Base-by-base conservation (phyloP, 169 alveolate genomes). In the Cryptosporidium felis region DNA sequence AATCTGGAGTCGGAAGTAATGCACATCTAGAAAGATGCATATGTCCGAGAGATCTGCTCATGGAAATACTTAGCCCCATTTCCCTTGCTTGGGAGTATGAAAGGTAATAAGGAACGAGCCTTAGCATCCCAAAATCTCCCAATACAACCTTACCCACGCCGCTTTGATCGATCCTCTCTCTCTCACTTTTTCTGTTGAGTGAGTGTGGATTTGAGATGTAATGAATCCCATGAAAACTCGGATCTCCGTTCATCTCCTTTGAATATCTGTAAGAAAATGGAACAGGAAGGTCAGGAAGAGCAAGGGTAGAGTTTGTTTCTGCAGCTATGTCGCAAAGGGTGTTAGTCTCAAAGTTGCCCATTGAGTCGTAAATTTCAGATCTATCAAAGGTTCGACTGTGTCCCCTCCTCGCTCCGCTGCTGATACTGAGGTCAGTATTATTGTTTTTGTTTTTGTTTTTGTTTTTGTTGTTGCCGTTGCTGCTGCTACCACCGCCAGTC, bases 1-100 rank as follows among this genome's bases (percentile, higher is more conserved):
- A 66, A n/a, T 66, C 82, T 9, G 82, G 82, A 14, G 47, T 66
- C 5, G 82, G 82, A 5, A 66, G 28, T 14, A 66, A 49, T 9
- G 82, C 82, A 36, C 82, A 66, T 14, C 82, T 45, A n/a, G 82
- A 66, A 30, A 66, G 63, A 36, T 66, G 63, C 82, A 66, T 66
- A 18, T 66, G 82, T 3, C 82, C 82, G 3, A 66, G 82, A 47
- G 82, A 66, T 66, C 82, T 66, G 38, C 82, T 66, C 82, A 66
- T 66, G 3, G 82, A 66, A 44, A 66, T 66, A 23, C 82, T 66
- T 38, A 66, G 34, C 3, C 82, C 82, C 56, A 66, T 16, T 8
- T 66, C 82, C 14, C 82, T 66, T 10, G 82, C 82, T 49, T 66
- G 82, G 5, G 60, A 49, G 14, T 66, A 66, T 4, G 82, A 28